These are phyloP conservation scores for Suillus ampliporus DNA, from an alignment of 768 basidiomycete genomes.

Conservation along the genomic window DNA sequence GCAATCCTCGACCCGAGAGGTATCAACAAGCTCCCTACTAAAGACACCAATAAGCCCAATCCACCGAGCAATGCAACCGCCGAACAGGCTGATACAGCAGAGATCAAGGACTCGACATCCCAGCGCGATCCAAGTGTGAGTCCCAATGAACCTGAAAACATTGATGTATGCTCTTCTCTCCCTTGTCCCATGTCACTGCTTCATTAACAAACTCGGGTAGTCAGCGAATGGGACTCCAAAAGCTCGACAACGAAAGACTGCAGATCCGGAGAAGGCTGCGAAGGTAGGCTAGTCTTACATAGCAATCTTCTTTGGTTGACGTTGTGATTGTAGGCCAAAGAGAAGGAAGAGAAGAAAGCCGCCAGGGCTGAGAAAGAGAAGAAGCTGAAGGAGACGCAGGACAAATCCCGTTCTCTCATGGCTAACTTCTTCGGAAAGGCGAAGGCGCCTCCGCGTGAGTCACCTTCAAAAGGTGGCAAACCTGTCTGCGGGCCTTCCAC, in stretches of 20 bases:
- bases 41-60: slow-evolving; percentile 38
- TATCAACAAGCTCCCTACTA: slow-evolving; percentile 36
- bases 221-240: slow-evolving; percentile 34
- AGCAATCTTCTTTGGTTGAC: slow-evolving; percentile 9
- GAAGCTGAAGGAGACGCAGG: slow-evolving; percentile 71
- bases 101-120: slow-evolving; percentile 31
- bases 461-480: slow-evolving; percentile 29
- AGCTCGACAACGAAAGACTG: slow-evolving; percentile 53
- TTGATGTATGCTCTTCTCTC: slow-evolving; percentile 38
- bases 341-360: slow-evolving; percentile 67
- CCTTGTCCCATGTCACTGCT: not conserved
- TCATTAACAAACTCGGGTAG: slow-evolving; percentile 16
- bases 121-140: slow-evolving; percentile 31
- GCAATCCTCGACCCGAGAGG: slow-evolving; percentile 61
- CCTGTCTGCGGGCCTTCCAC: slow-evolving; percentile 40
- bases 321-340: slow-evolving; percentile 59
- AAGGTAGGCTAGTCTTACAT: slow-evolving; percentile 26
- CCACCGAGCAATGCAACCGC: slow-evolving; percentile 8
- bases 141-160: slow-evolving; percentile 42
- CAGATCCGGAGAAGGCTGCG: slow-evolving; percentile 58
- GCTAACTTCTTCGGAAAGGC: slow-evolving; percentile 78
- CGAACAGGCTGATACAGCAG: slow-evolving; percentile 18
- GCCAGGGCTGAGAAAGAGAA: slow-evolving; percentile 75
- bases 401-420: slow-evolving; percentile 78
- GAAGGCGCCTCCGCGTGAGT: slow-evolving; percentile 39